Evolutionary conservation across 2,329 filamentous ascomycete genomes (phyloP).

Genomic region (Sporothrix schenckii): DNA sequence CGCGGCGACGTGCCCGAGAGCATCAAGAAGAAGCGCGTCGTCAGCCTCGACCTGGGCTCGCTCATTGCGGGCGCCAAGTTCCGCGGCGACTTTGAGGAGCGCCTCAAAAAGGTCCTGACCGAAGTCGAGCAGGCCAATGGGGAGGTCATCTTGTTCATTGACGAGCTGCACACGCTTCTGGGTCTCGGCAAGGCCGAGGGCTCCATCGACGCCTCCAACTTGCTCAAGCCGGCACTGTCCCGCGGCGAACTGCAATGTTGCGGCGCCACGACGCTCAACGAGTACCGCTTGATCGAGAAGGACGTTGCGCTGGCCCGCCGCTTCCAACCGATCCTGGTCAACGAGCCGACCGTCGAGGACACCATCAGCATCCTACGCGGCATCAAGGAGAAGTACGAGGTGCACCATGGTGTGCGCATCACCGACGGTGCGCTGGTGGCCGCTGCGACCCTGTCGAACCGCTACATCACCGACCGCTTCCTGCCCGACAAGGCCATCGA

Average conservation of each 20-base stretch:
- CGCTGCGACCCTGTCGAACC: conserved; percentile 87
- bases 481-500: conserved; percentile 97
- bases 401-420: conserved; percentile 94
- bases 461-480: conserved; percentile 95
- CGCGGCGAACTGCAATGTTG: conserved; percentile 93
- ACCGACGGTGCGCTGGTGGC: conserved; percentile 90
- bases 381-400: conserved; percentile 97
- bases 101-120: conserved; percentile 84
- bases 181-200: conserved; percentile 91
- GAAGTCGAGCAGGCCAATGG: conserved; percentile 90
- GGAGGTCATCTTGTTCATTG: conserved; percentile 90
- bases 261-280: conserved; percentile 88
- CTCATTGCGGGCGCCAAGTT: conserved; percentile 96
- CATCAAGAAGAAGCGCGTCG: conserved; percentile 89
- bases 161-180: conserved; percentile 88
- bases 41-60: conserved; percentile 84
- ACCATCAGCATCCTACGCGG: conserved; percentile 94
- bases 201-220: conserved; percentile 92
- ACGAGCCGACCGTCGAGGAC: conserved; percentile 85
- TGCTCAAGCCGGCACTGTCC: conserved; percentile 91
- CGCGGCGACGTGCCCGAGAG: conserved; percentile 92
- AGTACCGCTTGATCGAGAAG: conserved; percentile 94
- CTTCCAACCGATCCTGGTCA: conserved; percentile 94
- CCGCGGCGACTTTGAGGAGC: conserved; percentile 92
- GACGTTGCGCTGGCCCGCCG: conserved; percentile 88